Conservation (phyloP, 768 basidiomycete species). For the Rubroboletus satanas region DNA sequence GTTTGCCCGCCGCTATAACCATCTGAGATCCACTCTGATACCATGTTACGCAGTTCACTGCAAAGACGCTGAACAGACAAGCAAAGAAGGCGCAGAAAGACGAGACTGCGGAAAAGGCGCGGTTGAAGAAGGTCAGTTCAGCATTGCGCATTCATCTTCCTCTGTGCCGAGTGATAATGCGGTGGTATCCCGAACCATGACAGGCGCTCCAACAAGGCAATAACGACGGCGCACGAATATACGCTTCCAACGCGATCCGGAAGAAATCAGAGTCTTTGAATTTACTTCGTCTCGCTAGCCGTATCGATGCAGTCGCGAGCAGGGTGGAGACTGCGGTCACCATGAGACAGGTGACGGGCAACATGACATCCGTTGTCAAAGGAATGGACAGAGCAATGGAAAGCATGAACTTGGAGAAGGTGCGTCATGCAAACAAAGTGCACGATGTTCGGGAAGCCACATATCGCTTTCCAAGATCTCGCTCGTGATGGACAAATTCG, state of each 20-base stretch:
- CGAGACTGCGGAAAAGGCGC: constrained; percentile 81
- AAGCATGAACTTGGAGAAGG: constrained; percentile 96
- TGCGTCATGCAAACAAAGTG: constrained; percentile 36
- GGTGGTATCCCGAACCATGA: background rate
- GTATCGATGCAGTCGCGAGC: constrained; percentile 95
- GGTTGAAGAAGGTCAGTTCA: constrained; percentile 81
- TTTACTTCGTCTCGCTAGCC: constrained; percentile 81
- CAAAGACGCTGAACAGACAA: constrained; percentile 90
- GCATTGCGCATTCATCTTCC: background rate
- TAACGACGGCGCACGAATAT: constrained; percentile 94
- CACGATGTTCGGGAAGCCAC: background rate
- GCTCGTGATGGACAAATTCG: constrained; percentile 98
- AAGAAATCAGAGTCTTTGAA: constrained; percentile 97
- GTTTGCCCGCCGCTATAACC: constrained; percentile 38
- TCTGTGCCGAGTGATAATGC: background rate
- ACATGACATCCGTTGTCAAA: constrained; percentile 93
- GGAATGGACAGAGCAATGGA: constrained; percentile 99
- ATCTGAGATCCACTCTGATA: constrained; percentile 11
- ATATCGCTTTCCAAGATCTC: constrained; percentile 65
- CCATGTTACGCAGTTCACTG: constrained; percentile 73
- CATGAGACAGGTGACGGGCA: constrained; percentile 94
- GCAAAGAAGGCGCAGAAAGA: constrained; percentile 98
- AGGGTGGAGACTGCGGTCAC: constrained; percentile 98
- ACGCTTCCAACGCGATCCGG: constrained; percentile 95
- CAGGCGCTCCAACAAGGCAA: constrained; percentile 97